Evolutionary conservation across 176 grass and related monocot genomes (phyloP), one percentile per base, ranked within the genome.

Genomic region (Oryza coarctata): DNA sequence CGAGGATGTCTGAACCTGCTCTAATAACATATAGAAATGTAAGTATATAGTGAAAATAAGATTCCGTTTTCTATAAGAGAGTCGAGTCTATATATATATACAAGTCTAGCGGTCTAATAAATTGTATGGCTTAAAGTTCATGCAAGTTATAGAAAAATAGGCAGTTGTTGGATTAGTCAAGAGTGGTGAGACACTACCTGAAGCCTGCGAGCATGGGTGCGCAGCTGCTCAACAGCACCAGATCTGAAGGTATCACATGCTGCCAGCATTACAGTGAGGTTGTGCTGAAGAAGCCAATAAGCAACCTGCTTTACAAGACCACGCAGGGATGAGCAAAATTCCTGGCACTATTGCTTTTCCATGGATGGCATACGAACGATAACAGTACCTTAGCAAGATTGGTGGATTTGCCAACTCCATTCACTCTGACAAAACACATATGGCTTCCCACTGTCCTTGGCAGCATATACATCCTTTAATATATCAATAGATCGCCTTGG

Each of bases 381-480:
- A 43, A 3, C n/a, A 12, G 40, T 12, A 43, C 40, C 40, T 98
- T 94, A 27, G 95, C 95, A 60, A 98, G 95, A 72, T 94, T 94
- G 68, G 90, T 94, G 39, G 95, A 98, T 88, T 98, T 94, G 39
- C 95, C 95, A 82, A 98, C 95, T 87, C 90, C 92, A 80, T 94
- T 98, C 20, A 94, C 95, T 22, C 92, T 92, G 69, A 94, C 92
- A 41, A 98, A 98, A 82, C 92, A 98, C 90, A 75, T 98, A 98
- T 18, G 95, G 95, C 38, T 83, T 98, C 61, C 95, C 95, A 62
- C 92, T 88, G 81, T 98, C 92, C 68, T 94, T 98, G 33, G 95
- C 92, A 89, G 92, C 87, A 34, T 94, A 88, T 15, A 93, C 92
- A 79, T 98, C 95, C 66, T 90, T 90, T 62, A 98, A 78, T 64